Conservation (phyloP, 2,329 filamentous ascomycete genomes). For the Claviceps paspali region DNA sequence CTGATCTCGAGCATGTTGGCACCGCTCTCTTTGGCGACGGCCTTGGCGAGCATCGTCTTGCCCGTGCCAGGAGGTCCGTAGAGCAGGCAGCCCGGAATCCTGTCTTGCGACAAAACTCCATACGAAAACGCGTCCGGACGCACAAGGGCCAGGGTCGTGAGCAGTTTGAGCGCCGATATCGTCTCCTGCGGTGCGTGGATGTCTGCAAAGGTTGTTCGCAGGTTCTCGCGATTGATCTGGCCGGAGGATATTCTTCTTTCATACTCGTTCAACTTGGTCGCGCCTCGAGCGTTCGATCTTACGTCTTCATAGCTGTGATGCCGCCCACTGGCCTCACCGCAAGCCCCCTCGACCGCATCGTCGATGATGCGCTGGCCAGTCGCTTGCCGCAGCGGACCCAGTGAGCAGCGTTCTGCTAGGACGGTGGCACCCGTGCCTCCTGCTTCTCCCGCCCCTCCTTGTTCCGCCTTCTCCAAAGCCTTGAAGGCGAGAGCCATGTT, state of each 20-base stretch:
- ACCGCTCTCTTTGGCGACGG: constrained; percentile 52
- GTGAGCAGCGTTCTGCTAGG: constrained; percentile 16
- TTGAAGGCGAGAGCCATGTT: constrained; percentile 21
- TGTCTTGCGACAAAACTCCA: constrained; percentile 78
- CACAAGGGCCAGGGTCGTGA: constrained; percentile 75
- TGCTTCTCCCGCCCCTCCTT: neutral
- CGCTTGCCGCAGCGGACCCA: constrained; percentile 18
- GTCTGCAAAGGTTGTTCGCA: constrained; percentile 75
- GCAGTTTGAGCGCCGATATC: constrained; percentile 71
- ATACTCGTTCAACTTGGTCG: constrained; percentile 48
- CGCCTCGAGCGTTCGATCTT: constrained; percentile 11
- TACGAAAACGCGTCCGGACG: constrained; percentile 94
- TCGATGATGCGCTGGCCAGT: constrained; percentile 17
- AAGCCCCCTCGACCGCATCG: constrained; percentile 13
- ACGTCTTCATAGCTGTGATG: constrained; percentile 14
- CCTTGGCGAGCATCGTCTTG: constrained; percentile 55
- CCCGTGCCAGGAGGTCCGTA: constrained; percentile 79
- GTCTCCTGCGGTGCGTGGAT: constrained; percentile 73
- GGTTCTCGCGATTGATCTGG: constrained; percentile 65
- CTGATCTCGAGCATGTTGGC: constrained; percentile 73
- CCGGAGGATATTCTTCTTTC: constrained; percentile 73
- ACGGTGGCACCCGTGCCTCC: constrained; percentile 9
- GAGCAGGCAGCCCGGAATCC: constrained; percentile 75
- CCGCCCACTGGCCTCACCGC: constrained; percentile 12
- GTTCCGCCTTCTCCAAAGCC: constrained; percentile 8